phyloP scores from a whole-genome alignment of 169 alveolate species.

The Plasmodium reichenowi region DNA sequence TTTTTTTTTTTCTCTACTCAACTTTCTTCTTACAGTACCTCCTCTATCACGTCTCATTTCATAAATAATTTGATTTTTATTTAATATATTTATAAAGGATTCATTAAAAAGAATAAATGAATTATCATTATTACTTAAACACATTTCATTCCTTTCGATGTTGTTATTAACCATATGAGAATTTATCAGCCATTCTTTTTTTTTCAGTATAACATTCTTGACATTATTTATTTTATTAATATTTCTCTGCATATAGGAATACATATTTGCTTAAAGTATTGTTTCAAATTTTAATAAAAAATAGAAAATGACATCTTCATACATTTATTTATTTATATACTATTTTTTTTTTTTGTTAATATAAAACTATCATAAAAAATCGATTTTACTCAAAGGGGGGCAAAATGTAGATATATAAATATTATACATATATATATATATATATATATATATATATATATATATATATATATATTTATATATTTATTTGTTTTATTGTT shows the following conservation, averaged over 20 bases:
- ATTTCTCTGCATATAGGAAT: conserved; percentile 23
- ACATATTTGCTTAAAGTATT: conserved; percentile 15
- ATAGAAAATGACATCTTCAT: too few relatives aligned
- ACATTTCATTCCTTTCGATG: background rate
- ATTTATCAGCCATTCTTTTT: background rate
- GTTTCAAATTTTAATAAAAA: too few relatives aligned
- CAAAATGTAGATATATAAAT: too few relatives aligned
- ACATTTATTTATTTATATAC: too few relatives aligned
- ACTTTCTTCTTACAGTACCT: conserved; percentile 74
- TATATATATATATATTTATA: too few relatives aligned
- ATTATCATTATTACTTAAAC: background rate
- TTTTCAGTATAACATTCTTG: conserved; percentile 38
- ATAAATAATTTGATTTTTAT: conserved; percentile 16
- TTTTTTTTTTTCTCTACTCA: conserved; percentile 74
- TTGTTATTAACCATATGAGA: background rate
- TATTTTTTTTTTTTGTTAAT: too few relatives aligned
- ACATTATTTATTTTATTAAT: conserved; percentile 37
- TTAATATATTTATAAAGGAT: conserved; percentile 15
- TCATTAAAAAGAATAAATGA: conserved; percentile 27
- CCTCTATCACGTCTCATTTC: conserved; percentile 78
- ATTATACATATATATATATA: too few relatives aligned
- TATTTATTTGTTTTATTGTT: too few relatives aligned
- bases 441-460: too few relatives aligned
- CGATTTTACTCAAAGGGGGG: too few relatives aligned
- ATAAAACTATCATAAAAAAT: too few relatives aligned